Evolutionary conservation across 1,284 basidiomycete species (phyloP).

Genomic region (Puccinia coronata): DNA sequence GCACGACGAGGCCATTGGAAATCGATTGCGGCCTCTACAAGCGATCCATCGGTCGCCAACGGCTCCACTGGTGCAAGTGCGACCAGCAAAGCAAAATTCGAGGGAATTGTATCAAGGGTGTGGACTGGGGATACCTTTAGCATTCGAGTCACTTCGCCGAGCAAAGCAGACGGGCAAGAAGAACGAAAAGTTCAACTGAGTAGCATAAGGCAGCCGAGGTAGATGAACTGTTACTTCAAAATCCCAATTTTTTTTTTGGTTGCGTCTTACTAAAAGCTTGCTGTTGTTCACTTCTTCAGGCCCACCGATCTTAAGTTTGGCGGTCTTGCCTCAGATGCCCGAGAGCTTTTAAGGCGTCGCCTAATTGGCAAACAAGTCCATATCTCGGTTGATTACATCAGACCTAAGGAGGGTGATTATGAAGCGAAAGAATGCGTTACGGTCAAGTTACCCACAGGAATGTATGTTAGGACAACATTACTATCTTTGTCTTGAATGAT

Average conservation of each 20-base stretch:
- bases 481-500: neutral
- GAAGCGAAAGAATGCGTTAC: constrained; percentile 83
- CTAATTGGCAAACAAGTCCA: constrained; percentile 86
- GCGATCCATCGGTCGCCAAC: neutral
- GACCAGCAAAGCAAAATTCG: constrained; percentile 63
- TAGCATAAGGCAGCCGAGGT: constrained; percentile 44
- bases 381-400: constrained; percentile 80
- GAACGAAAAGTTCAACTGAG: constrained; percentile 79
- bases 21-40: constrained; percentile 60
- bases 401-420: constrained; percentile 87
- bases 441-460: constrained; percentile 44
- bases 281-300: constrained; percentile 58
- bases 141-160: constrained; percentile 67
- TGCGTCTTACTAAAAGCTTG: neutral
- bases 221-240: constrained; percentile 39
- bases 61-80: neutral
- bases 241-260: constrained; percentile 55
- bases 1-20: constrained; percentile 67
- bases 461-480: constrained; percentile 9
- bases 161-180: constrained; percentile 61
- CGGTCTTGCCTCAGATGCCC: constrained; percentile 85
- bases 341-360: constrained; percentile 82
- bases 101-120: constrained; percentile 79
- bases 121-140: constrained; percentile 92
- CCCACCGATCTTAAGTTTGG: constrained; percentile 82